These are phyloP conservation scores for Euryodendron excelsum DNA, from an alignment of 148 eudicot species.

Conservation along the genomic window DNA sequence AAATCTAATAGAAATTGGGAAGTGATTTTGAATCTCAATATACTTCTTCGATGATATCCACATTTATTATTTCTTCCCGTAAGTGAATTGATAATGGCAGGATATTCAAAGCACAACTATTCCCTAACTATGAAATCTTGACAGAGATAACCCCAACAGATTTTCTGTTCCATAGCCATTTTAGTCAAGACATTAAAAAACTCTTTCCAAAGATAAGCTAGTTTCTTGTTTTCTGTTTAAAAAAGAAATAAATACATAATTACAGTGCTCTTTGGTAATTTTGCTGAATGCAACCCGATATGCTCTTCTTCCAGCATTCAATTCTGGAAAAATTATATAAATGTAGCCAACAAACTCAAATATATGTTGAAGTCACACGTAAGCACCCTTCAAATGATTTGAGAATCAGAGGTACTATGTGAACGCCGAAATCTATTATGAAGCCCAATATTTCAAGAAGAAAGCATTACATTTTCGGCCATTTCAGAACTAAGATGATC, in stretches of 20 bases:
- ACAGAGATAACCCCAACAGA: not conserved
- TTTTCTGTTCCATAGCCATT: not conserved
- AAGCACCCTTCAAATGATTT: not conserved
- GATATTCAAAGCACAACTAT: not conserved
- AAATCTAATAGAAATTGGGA: not conserved
- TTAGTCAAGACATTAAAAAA: not conserved
- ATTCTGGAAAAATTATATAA: too few relatives aligned
- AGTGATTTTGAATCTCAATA: not conserved
- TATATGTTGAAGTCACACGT: too few relatives aligned
- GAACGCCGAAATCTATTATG: not conserved
- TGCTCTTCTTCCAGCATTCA: too few relatives aligned
- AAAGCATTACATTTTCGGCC: not conserved
- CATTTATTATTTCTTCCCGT: not conserved
- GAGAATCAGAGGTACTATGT: not conserved
- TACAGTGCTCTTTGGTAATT: not conserved
- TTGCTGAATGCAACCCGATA: not conserved
- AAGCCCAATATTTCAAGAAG: not conserved
- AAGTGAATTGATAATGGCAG: not conserved
- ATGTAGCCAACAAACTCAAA: too few relatives aligned
- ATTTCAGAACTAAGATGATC: too few relatives aligned
- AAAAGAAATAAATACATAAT: too few relatives aligned
- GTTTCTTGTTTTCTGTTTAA: too few relatives aligned
- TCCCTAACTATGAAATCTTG: not conserved
- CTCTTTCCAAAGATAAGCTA: too few relatives aligned
- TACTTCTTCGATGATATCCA: not conserved